A percentile compares a stretch with the other conserved stretches of the same genome.
phyloP scores from a whole-genome alignment of 2,329 filamentous ascomycete species.

The Hirsutella rhossiliensis region DNA sequence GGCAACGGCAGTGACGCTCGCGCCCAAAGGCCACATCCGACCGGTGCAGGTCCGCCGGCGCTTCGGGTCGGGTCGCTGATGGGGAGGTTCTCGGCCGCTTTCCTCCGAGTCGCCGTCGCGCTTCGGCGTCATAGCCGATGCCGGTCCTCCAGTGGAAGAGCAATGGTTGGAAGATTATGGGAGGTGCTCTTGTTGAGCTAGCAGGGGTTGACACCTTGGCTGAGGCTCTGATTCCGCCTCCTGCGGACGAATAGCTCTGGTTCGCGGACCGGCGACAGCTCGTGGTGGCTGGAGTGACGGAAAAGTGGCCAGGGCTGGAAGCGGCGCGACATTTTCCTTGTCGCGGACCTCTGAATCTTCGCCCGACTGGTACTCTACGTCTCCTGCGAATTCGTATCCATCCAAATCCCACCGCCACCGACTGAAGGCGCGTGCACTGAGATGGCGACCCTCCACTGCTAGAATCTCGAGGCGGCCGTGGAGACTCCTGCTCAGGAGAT shows the following conservation, averaged over 20 bases:
- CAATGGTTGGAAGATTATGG: neutral
- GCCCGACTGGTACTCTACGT: slow-evolving; percentile 28
- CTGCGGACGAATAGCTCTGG: slow-evolving; percentile 17
- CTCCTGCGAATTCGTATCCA: slow-evolving; percentile 47
- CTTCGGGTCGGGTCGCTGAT: slow-evolving; percentile 75
- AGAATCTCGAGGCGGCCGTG: neutral
- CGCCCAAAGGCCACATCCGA: slow-evolving; percentile 44
- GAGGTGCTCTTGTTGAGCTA: slow-evolving; percentile 1
- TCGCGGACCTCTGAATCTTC: slow-evolving; percentile 13
- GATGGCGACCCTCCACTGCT: neutral
- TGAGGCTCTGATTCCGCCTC: slow-evolving; percentile 23
- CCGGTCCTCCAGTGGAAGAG: slow-evolving; percentile 7
- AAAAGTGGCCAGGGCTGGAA: slow-evolving; percentile 5
- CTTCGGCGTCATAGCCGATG: slow-evolving; percentile 25
- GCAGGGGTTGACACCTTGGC: slow-evolving; percentile 14
- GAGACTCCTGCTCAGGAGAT: slow-evolving; percentile 1
- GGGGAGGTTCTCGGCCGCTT: slow-evolving; percentile 70
- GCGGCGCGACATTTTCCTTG: slow-evolving; percentile 20
- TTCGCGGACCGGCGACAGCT: slow-evolving; percentile 11
- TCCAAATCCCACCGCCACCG: slow-evolving; percentile 51
- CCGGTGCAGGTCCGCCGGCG: slow-evolving; percentile 68
- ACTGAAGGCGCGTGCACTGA: slow-evolving; percentile 11
- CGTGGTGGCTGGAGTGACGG: slow-evolving; percentile 9
- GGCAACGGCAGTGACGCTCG: slow-evolving; percentile 29
- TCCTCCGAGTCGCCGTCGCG: slow-evolving; percentile 42